Conservation (phyloP, 2,329 filamentous ascomycete genomes). For the Pestalotiopsis sp. region DNA sequence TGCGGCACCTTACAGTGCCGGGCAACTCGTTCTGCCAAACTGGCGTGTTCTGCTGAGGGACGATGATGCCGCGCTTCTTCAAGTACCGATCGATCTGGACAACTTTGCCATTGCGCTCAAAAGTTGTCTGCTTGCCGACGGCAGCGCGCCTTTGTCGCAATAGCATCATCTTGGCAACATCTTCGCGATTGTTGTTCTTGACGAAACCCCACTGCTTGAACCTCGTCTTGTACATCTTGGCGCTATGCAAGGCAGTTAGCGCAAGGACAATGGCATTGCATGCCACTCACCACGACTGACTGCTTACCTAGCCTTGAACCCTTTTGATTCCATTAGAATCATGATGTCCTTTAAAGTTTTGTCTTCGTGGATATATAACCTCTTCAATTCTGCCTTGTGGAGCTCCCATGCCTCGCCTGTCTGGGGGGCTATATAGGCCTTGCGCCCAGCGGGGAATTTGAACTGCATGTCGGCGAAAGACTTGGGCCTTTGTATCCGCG, state of each 20-base stretch:
- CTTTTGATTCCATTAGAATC: constrained; percentile 21
- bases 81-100: constrained; percentile 12
- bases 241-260: constrained; percentile 1
- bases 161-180: constrained; percentile 12
- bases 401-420: constrained; percentile 18
- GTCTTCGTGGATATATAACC: constrained; percentile 25
- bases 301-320: constrained; percentile 23
- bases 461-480: constrained; percentile 2
- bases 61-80: constrained; percentile 3
- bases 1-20: neutral
- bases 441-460: constrained; percentile 7
- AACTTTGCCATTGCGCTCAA: constrained; percentile 10
- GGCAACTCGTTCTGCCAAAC: neutral
- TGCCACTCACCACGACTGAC: neutral
- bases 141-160: constrained; percentile 6
- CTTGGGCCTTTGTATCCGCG: neutral
- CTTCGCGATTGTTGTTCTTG: constrained; percentile 12
- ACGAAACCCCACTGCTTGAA: constrained; percentile 14
- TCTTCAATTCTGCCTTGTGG: constrained; percentile 22
- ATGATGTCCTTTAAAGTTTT: constrained; percentile 23
- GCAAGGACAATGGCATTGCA: neutral
- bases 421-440: constrained; percentile 4
- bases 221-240: constrained; percentile 14
- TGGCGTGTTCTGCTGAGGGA: neutral
- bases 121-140: constrained; percentile 8